Evolutionary conservation across 441 rosid species (phyloP).

Genomic region (Mallotus japonicus): DNA sequence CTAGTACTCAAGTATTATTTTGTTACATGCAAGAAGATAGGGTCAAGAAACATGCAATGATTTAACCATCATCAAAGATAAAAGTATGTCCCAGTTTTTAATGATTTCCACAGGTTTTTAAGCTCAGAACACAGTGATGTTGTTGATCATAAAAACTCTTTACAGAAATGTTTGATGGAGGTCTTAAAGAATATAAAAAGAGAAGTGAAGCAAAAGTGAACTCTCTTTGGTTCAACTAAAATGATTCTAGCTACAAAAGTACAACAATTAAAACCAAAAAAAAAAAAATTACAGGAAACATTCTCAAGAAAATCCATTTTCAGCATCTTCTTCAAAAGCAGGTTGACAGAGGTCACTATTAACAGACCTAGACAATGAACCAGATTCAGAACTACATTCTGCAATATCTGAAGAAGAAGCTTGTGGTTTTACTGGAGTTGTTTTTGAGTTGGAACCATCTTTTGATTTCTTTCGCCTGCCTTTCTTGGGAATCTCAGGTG

Average conservation of each 20-base stretch:
- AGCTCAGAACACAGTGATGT: conserved; percentile 1
- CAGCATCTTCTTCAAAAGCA: conserved; percentile 27
- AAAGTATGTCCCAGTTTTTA: no score
- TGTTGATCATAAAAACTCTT: conserved; percentile 2
- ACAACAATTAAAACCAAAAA: not conserved
- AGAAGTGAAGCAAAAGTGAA: not conserved
- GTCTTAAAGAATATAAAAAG: not conserved
- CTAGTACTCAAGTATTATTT: no score
- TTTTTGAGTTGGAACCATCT: conserved; percentile 37
- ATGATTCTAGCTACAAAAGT: conserved; percentile 32
- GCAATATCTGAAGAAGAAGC: conserved; percentile 9
- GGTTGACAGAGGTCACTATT: conserved; percentile 5
- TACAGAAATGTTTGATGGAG: not conserved
- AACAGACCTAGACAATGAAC: conserved; percentile 20
- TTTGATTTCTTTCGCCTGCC: conserved; percentile 55
- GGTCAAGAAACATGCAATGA: no score
- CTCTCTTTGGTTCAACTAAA: conserved; percentile 27
- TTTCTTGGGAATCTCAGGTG: conserved; percentile 45
- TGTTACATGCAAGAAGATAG: no score
- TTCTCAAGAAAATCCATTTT: conserved; percentile 27
- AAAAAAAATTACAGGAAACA: not conserved
- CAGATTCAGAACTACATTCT: conserved; percentile 31
- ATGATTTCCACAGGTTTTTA: not conserved
- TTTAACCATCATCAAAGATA: no score
- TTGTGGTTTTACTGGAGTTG: conserved; percentile 34